Conservation (phyloP, 768 basidiomycete genomes). For the Phallus indusiatus region DNA sequence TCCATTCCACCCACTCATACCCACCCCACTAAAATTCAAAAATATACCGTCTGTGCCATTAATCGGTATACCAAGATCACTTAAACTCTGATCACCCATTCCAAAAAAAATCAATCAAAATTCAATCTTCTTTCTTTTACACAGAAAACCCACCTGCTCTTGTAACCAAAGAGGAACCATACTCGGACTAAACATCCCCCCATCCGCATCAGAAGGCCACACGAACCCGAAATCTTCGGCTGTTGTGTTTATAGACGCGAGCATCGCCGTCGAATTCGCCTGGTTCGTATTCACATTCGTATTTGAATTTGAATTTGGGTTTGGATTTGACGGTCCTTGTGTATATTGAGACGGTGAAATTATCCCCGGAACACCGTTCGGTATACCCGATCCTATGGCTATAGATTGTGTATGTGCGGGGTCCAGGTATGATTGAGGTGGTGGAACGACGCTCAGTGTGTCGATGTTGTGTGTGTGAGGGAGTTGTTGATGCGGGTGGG, state of each 20-base stretch:
- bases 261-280: slow-evolving; percentile 32
- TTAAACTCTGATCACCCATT: slow-evolving; percentile 51
- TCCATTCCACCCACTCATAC: slow-evolving; percentile 57
- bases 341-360: too few species aligned
- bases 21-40: slow-evolving; percentile 53
- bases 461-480: slow-evolving; percentile 42
- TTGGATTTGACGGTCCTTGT: too few species aligned
- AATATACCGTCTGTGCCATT: slow-evolving; percentile 92
- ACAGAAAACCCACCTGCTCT: slow-evolving; percentile 56
- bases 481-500: slow-evolving; percentile 36
- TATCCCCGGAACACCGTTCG: too few species aligned
- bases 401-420: too few species aligned
- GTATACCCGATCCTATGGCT: too few species aligned
- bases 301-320: slow-evolving; percentile 29
- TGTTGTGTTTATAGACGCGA: slow-evolving; percentile 64
- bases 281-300: too few species aligned
- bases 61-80: slow-evolving; percentile 83
- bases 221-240: slow-evolving; percentile 79
- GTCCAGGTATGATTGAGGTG: slow-evolving; percentile 13
- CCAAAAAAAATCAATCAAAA: background rate
- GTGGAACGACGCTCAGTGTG: slow-evolving; percentile 45
- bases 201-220: slow-evolving; percentile 41
- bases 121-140: too few species aligned
- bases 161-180: slow-evolving; percentile 88
- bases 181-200: slow-evolving; percentile 61